Evolutionary conservation across 140 eudicot species (phyloP).

Genomic region (Bidens hawaiensis): DNA sequence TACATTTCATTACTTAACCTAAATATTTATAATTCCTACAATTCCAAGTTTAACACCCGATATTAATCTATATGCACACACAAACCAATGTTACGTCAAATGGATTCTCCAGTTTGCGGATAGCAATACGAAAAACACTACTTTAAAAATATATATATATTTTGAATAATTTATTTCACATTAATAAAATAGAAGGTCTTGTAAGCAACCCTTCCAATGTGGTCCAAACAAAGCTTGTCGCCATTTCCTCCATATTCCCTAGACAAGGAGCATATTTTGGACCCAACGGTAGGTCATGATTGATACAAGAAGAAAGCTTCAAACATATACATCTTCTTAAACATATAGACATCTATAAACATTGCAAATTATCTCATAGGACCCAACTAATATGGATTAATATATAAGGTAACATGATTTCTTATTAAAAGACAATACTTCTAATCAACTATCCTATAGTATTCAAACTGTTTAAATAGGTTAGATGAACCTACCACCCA

Average conservation of each 20-base stretch:
- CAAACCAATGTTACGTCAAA: too few relatives aligned
- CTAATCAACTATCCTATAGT: too few relatives aligned
- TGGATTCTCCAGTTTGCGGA: too few relatives aligned
- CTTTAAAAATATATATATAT: too few relatives aligned
- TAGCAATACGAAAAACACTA: too few relatives aligned
- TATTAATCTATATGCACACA: too few relatives aligned
- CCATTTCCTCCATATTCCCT: constrained; percentile 13
- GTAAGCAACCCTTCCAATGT: constrained; percentile 16
- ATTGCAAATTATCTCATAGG: constrained; percentile 18
- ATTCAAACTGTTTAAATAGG: background rate
- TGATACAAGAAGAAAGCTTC: constrained; percentile 27
- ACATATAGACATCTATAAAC: constrained; percentile 18
- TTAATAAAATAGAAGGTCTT: constrained; percentile 9
- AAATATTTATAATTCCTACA: too few relatives aligned
- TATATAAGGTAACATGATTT: background rate
- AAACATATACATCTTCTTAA: constrained; percentile 26
- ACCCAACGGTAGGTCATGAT: constrained; percentile 27
- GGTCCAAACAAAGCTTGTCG: constrained; percentile 22
- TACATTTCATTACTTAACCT: too few relatives aligned
- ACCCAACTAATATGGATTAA: constrained; percentile 6
- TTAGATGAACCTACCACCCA: constrained; percentile 24
- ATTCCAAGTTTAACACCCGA: too few relatives aligned
- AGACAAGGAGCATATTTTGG: constrained; percentile 28
- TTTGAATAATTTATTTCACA: too few relatives aligned
- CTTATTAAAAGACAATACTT: background rate